A percentile compares a stretch with the other conserved stretches of the same genome.
phyloP scores from a whole-genome alignment of 441 rosid species.

The Hura crepitans region DNA sequence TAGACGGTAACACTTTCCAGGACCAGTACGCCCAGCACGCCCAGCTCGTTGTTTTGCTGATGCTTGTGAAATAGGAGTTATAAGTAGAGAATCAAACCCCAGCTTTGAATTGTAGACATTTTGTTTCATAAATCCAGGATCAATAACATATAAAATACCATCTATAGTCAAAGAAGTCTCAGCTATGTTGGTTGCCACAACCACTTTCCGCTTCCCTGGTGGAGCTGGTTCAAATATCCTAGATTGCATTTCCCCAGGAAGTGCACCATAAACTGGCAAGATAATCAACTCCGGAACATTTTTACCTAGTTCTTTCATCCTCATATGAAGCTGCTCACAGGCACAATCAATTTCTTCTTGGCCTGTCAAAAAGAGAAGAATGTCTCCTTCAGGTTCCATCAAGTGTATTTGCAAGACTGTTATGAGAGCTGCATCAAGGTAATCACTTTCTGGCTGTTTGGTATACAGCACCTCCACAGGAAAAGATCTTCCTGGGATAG shows the following conservation, averaged over 20 bases:
- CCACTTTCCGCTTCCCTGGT: constrained; percentile 74
- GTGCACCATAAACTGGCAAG: constrained; percentile 74
- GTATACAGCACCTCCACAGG: constrained; percentile 77
- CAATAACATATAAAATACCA: constrained; percentile 72
- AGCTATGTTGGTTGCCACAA: constrained; percentile 78
- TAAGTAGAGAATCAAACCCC: constrained; percentile 67
- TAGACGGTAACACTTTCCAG: constrained; percentile 80
- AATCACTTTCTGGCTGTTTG: constrained; percentile 75
- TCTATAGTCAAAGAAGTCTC: constrained; percentile 76
- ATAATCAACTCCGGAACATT: constrained; percentile 77
- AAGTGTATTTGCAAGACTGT: constrained; percentile 77
- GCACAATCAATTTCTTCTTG: constrained; percentile 89
- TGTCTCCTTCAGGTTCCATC: constrained; percentile 81
- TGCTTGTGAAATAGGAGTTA: constrained; percentile 79
- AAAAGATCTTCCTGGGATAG: constrained; percentile 80
- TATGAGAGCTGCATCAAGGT: constrained; percentile 67
- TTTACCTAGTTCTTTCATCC: constrained; percentile 69
- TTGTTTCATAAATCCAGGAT: constrained; percentile 76
- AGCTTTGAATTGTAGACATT: constrained; percentile 74
- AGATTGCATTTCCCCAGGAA: constrained; percentile 85
- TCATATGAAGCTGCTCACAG: constrained; percentile 63
- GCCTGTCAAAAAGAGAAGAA: constrained; percentile 76
- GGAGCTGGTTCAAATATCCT: constrained; percentile 78
- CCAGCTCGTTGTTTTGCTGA: constrained; percentile 83
- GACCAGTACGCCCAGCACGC: constrained; percentile 79